Base-by-base conservation (phyloP, 2,329 filamentous ascomycete genomes). In the Xylariales sp. region DNA sequence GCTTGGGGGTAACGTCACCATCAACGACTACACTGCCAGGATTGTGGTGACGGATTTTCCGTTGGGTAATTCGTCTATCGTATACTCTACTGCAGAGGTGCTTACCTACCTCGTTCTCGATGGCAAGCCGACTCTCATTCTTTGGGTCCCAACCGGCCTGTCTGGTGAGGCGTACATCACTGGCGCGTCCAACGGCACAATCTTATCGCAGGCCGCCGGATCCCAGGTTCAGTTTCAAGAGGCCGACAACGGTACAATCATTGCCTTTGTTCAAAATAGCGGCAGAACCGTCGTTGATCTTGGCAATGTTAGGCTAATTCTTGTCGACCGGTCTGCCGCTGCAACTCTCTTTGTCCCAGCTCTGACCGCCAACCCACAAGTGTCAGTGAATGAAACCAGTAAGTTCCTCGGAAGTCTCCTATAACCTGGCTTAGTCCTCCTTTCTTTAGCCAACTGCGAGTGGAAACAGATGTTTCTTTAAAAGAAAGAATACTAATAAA, bases 61-160 rank as follows among this genome's bases (percentile, higher is more conserved):
- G 10, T 59, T 86, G 31, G 79, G 77, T 0, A 69, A 72, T n/a
- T 59, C 65, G 5, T 73, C 66, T 1, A 52, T 88, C 13, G 55
- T 85, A 1, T 88, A 86, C 57, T 84, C 78, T 0, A 82, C 83
- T 2, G 79, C 79, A 0, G 83, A 88, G 50, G 74, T 87, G 16
- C 78, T 81, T 43, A 85, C 80, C 0, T 84, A 80, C n/a, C 16
- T 31, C 11, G 15, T 31, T 13, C 17, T 31, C 19, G 15, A 31
- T 18, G 3, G 10, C 7, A 13, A 15, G 2, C 29, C 29, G 6
- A 18, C 19, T 18, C n/a, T 31, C 16, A 15, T 31, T 12, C 15
- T 31, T 2, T 31, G 29, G 29, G 14, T 31, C 10, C 29, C 29
- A 15, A 18, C 29, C 6, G 29, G 15, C 2, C 16, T 17, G 14